These are phyloP conservation scores for Fusarium sp. DNA, from an alignment of 2,329 filamentous ascomycete species.

Conservation along the genomic window DNA sequence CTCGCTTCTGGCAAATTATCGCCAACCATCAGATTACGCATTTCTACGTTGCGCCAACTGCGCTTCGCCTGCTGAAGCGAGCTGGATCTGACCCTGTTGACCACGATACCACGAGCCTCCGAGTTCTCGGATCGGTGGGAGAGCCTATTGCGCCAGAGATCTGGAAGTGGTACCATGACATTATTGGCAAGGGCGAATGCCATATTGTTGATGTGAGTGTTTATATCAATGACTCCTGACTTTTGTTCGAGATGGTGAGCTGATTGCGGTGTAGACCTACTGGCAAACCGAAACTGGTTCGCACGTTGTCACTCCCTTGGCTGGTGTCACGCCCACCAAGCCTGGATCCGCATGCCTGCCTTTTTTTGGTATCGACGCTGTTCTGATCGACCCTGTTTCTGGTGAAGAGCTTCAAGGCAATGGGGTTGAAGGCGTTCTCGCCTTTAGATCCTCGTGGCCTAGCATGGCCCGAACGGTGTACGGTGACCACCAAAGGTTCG, in stretches of 20 bases:
- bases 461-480: constrained; percentile 98
- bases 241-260: not conserved
- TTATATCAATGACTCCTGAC: not conserved
- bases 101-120: constrained; percentile 81
- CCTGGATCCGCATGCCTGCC: constrained; percentile 91
- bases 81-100: constrained; percentile 84
- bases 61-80: constrained; percentile 87
- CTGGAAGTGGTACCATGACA: constrained; percentile 97
- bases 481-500: constrained; percentile 93
- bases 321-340: constrained; percentile 91
- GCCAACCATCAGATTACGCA: constrained; percentile 90
- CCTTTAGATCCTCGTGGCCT: constrained; percentile 95
- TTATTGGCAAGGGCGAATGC: constrained; percentile 86
- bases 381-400: constrained; percentile 91
- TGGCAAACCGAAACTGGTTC: constrained; percentile 98
- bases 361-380: constrained; percentile 97
- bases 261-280: constrained; percentile 74
- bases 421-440: constrained; percentile 91
- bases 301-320: constrained; percentile 89
- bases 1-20: constrained; percentile 95
- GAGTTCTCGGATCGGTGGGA: constrained; percentile 89
- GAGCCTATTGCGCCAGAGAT: constrained; percentile 97
- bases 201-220: constrained; percentile 87
- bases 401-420: constrained; percentile 90
- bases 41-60: constrained; percentile 95